These are phyloP conservation scores for Parascedosporium putredinis DNA, from an alignment of 2,329 filamentous ascomycete species.

Conservation along the genomic window DNA sequence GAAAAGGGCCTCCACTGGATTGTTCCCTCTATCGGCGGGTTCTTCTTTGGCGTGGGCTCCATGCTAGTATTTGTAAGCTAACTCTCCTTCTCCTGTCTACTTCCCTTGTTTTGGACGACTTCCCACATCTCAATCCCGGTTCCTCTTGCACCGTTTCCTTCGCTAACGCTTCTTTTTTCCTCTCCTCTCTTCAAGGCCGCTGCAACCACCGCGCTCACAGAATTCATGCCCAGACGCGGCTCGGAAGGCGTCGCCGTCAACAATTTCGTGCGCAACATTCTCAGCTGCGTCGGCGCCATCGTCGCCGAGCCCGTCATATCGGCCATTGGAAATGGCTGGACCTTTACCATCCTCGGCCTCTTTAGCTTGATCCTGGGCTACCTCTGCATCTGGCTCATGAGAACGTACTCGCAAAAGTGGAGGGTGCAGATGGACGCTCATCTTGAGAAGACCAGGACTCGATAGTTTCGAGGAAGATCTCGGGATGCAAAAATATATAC, in stretches of 20 bases:
- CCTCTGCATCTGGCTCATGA: constrained; percentile 49
- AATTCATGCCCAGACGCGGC: constrained; percentile 65
- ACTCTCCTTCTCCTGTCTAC: neutral
- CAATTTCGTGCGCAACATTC: constrained; percentile 72
- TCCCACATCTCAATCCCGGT: too few species aligned
- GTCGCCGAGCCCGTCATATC: constrained; percentile 61
- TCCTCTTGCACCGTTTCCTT: too few species aligned
- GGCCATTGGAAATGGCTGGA: constrained; percentile 64
- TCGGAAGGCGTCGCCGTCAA: constrained; percentile 69
- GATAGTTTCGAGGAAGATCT: neutral
- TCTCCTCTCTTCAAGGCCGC: constrained; percentile 30
- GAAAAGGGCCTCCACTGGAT: constrained; percentile 56
- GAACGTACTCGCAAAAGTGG: constrained; percentile 52
- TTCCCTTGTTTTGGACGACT: too few species aligned
- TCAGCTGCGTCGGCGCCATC: constrained; percentile 60
- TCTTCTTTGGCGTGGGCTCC: constrained; percentile 64
- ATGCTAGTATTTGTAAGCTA: constrained; percentile 65
- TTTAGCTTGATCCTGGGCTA: constrained; percentile 48
- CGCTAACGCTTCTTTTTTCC: constrained; percentile 9
- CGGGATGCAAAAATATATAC: neutral
- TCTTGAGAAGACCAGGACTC: constrained; percentile 13
- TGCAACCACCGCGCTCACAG: constrained; percentile 73
- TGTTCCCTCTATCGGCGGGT: constrained; percentile 52
- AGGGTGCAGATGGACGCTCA: constrained; percentile 49
- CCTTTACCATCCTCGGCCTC: constrained; percentile 51